Percentiles rank a stretch among this genome's conserved stretches.
These are phyloP conservation scores for Fraxinus angustifolia DNA, from an alignment of 305 asterid genomes.

Conservation along the genomic window DNA sequence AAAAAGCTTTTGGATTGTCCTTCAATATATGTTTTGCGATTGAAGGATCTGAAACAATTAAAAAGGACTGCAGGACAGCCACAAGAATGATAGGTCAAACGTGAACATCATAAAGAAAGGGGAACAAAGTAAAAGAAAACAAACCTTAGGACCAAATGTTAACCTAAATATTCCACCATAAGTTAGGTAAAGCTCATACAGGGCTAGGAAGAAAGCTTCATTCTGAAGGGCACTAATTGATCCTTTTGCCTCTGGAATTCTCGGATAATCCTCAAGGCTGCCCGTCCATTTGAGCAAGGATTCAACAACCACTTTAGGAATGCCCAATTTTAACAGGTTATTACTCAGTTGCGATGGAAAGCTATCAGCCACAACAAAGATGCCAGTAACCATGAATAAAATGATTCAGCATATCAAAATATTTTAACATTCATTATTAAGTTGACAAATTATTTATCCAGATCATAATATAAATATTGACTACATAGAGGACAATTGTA, in stretches of 20 bases:
- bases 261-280: conserved; percentile 41
- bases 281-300: conserved; percentile 47
- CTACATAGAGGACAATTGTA: not conserved
- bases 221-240: conserved; percentile 51
- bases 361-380: conserved; percentile 34
- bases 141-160: conserved; percentile 93
- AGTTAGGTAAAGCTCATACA: conserved; percentile 76
- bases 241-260: conserved; percentile 90
- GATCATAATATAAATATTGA: not conserved
- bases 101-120: not conserved
- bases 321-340: conserved; percentile 63
- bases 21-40: conserved; percentile 85
- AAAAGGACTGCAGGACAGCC: conserved; percentile 68
- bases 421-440: not conserved
- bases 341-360: conserved; percentile 52
- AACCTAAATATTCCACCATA: conserved; percentile 91
- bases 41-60: conserved; percentile 84
- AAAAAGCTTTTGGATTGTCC: conserved; percentile 84
- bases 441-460: not conserved
- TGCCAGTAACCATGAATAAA: conserved; percentile 7
- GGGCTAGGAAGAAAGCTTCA: conserved; percentile 89
- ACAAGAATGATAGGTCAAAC: conserved; percentile 17
- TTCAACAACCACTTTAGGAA: conserved; percentile 59
- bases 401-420: not conserved
- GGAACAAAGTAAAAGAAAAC: conserved; percentile 21